These are phyloP conservation scores for Annulohypoxylon nitens DNA, from an alignment of 495 filamentous ascomycete genomes.

Conservation along the genomic window DNA sequence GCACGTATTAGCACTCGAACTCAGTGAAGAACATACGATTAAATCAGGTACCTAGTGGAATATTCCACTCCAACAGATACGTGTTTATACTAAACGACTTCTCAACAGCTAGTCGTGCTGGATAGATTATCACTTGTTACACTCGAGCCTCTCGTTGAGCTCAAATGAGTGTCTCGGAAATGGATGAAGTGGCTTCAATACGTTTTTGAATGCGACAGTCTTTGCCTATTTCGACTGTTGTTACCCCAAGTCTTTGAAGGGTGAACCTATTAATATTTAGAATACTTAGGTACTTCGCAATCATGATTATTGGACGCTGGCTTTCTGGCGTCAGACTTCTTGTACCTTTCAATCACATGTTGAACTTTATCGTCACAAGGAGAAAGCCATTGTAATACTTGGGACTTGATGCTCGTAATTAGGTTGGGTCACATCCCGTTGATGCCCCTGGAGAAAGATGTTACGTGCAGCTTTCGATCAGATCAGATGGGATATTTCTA, in stretches of 20 bases:
- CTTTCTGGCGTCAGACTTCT: background rate
- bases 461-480: slow-evolving; percentile 2
- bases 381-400: background rate
- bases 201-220: background rate
- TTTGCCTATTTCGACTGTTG: background rate
- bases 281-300: background rate
- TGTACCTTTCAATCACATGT: background rate
- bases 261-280: background rate
- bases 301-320: background rate
- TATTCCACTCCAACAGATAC: background rate
- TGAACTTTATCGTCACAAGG: background rate
- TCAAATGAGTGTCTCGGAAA: background rate
- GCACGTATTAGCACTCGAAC: background rate
- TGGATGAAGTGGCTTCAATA: background rate
- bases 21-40: background rate
- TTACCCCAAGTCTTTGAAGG: background rate
- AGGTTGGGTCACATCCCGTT: slow-evolving; percentile 2
- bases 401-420: background rate
- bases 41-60: background rate
- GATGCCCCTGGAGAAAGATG: background rate
- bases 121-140: background rate
- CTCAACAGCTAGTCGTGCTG: background rate
- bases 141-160: background rate
- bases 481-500: background rate
- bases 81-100: background rate